A percentile compares a stretch with the other conserved stretches of the same genome.
Conservation (phyloP, 768 basidiomycete genomes). For the Rhizopogon sp. region DNA sequence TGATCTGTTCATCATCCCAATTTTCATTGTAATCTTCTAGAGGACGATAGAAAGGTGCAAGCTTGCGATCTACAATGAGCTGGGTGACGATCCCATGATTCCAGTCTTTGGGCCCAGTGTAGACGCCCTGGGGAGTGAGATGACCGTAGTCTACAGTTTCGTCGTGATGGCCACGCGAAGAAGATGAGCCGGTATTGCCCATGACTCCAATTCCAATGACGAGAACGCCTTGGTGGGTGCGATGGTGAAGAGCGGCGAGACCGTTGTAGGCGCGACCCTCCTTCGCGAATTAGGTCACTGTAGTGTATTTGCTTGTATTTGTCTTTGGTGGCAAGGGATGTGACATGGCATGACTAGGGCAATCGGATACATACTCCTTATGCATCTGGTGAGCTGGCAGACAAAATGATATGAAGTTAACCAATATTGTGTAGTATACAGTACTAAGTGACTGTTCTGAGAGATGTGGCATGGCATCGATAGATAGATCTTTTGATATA, state of each 20-base stretch:
- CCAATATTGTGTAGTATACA: too few species aligned
- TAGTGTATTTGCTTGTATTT: conserved; percentile 7
- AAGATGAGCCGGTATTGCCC: conserved; percentile 81
- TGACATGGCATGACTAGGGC: too few species aligned
- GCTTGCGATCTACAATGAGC: conserved; percentile 80
- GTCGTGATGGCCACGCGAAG: conserved; percentile 69
- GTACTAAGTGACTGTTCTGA: too few species aligned
- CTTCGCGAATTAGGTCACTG: conserved; percentile 8
- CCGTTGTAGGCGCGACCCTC: conserved; percentile 1
- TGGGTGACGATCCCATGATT: conserved; percentile 83
- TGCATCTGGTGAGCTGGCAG: too few species aligned
- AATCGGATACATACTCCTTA: too few species aligned
- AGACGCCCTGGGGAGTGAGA: conserved; percentile 80
- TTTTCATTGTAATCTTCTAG: conserved; percentile 87
- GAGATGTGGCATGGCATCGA: too few species aligned
- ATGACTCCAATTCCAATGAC: conserved; percentile 32
- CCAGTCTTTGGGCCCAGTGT: conserved; percentile 84
- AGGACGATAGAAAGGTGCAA: conserved; percentile 96
- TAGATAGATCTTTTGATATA: too few species aligned
- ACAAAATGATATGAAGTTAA: too few species aligned
- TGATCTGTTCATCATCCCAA: conserved; percentile 87
- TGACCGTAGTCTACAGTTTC: conserved; percentile 81
- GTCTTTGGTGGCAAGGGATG: conserved; percentile 2
- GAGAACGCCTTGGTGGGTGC: neutral
- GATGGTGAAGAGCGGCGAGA: neutral